These are phyloP conservation scores for Bisporella sp. DNA, from an alignment of 2,329 filamentous ascomycete species.

Conservation along the genomic window DNA sequence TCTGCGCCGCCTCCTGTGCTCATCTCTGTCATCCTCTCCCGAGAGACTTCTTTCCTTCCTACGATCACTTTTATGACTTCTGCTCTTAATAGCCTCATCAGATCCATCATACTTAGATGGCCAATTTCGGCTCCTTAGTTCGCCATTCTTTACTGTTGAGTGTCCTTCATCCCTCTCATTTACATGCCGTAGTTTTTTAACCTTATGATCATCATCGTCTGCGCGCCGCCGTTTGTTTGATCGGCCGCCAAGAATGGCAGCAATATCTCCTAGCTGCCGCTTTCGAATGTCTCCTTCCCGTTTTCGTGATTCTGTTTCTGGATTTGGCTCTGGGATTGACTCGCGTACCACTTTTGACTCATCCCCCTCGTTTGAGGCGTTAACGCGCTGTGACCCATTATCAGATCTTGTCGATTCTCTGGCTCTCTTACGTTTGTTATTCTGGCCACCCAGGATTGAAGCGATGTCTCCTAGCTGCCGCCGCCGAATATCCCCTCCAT, in stretches of 20 bases:
- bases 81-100: slow-evolving; percentile 4
- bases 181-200: slow-evolving; percentile 1
- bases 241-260: slow-evolving; percentile 45
- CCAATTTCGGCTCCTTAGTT: neutral
- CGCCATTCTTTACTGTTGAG: neutral
- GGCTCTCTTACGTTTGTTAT: slow-evolving; percentile 18
- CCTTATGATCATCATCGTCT: slow-evolving; percentile 2
- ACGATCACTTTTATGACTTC: slow-evolving; percentile 25
- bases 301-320: slow-evolving; percentile 22
- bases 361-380: slow-evolving; percentile 10
- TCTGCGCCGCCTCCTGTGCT: neutral
- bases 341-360: neutral
- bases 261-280: slow-evolving; percentile 54
- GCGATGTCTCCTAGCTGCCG: slow-evolving; percentile 55
- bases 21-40: slow-evolving; percentile 2
- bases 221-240: slow-evolving; percentile 18
- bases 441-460: slow-evolving; percentile 43
- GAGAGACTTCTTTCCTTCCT: slow-evolving; percentile 18
- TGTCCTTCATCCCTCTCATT: slow-evolving; percentile 2
- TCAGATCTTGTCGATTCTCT: slow-evolving; percentile 2
- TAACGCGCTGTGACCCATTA: slow-evolving; percentile 9
- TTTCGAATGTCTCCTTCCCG: slow-evolving; percentile 46
- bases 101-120: neutral
- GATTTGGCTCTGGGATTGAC: slow-evolving; percentile 4
- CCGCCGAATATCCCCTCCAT: slow-evolving; percentile 44